A percentile compares a stretch with the other conserved stretches of the same genome.
Evolutionary conservation across 768 basidiomycete species (phyloP).

Genomic region (Psilocybe sp.): DNA sequence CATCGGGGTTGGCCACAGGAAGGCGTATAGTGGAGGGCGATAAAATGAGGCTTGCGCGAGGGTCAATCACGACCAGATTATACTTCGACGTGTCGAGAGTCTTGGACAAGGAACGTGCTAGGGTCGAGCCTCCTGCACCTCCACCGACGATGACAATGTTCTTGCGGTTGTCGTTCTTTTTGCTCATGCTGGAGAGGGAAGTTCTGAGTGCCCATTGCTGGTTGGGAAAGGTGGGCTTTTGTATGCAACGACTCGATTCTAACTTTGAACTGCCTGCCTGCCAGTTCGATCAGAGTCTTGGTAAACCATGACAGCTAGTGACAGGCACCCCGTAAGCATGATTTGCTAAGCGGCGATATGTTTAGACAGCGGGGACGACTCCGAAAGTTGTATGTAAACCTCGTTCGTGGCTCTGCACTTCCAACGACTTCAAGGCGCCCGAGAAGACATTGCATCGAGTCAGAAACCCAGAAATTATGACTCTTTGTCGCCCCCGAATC

Average conservation of each 20-base stretch:
- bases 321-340: too few relatives aligned
- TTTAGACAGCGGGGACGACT: too few relatives aligned
- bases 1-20: constrained; percentile 35
- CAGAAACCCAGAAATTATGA: too few relatives aligned
- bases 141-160: constrained; percentile 52
- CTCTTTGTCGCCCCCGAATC: too few relatives aligned
- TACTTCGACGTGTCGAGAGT: constrained; percentile 43
- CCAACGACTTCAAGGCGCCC: too few relatives aligned
- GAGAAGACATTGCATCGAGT: too few relatives aligned
- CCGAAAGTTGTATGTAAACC: too few relatives aligned
- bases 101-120: constrained; percentile 40
- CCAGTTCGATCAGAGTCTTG: background rate
- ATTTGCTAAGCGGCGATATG: too few relatives aligned
- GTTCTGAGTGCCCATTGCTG: background rate
- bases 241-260: too few relatives aligned
- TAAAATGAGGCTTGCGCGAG: constrained; percentile 40
- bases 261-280: too few relatives aligned
- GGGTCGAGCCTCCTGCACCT: constrained; percentile 41
- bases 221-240: background rate
- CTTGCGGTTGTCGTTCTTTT: constrained; percentile 18
- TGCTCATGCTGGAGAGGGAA: constrained; percentile 4
- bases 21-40: constrained; percentile 47
- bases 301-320: background rate
- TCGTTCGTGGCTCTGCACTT: too few relatives aligned
- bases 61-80: constrained; percentile 46